These are phyloP conservation scores for Lipomyces yamanashiensis DNA, from an alignment of 805 yeast genomes.

Conservation along the genomic window DNA sequence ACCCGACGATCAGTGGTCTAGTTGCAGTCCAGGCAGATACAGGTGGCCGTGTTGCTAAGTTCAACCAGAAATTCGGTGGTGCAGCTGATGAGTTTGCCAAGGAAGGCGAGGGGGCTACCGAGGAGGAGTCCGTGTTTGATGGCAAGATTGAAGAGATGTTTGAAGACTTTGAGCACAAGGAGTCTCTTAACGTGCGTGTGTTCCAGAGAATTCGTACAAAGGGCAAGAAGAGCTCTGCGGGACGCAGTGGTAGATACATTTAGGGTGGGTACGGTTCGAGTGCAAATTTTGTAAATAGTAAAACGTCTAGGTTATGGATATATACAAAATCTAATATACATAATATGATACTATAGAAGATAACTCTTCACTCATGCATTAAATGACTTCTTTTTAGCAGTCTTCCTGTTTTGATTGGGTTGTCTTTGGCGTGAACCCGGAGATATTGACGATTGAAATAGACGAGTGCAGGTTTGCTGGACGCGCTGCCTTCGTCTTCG, in stretches of 20 bases:
- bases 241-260: constrained; percentile 1
- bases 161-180: constrained; percentile 24
- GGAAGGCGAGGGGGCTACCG: constrained; percentile 7
- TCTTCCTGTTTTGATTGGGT: background rate
- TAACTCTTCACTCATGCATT: background rate
- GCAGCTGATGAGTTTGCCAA: background rate
- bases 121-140: constrained; percentile 13
- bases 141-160: constrained; percentile 25
- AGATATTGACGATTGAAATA: constrained; percentile 18
- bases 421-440: constrained; percentile 7
- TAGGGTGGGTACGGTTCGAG: background rate
- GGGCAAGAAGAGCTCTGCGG: constrained; percentile 5
- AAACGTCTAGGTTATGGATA: background rate
- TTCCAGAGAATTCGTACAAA: constrained; percentile 4
- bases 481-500: background rate
- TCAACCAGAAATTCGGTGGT: constrained; percentile 26
- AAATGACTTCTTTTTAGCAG: background rate
- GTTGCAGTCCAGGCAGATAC: constrained; percentile 27
- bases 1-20: constrained; percentile 56
- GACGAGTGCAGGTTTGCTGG: constrained; percentile 17
- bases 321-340: constrained; percentile 14
- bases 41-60: constrained; percentile 30
- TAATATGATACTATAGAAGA: background rate
- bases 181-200: constrained; percentile 22
- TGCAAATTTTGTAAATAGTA: constrained; percentile 4